phyloP scores from a whole-genome alignment of 257 asterid species.

The Fraxinus americana region DNA sequence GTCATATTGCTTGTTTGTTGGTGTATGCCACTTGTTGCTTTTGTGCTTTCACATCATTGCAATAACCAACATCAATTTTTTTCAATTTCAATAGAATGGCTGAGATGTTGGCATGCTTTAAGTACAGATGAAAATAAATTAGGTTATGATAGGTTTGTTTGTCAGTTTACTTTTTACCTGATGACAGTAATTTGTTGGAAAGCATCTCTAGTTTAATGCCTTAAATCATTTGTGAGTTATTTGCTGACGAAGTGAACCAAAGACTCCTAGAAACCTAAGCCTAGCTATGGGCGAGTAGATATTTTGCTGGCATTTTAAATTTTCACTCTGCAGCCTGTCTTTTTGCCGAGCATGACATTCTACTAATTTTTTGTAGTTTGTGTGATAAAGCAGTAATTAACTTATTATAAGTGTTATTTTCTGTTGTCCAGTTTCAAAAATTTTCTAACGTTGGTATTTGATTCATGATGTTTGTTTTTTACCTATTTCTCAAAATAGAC shows the following conservation, averaged over 20 bases:
- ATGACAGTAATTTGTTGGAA: not conserved
- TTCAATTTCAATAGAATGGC: not conserved
- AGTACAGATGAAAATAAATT: not conserved
- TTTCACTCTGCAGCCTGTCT: not conserved
- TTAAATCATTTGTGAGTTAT: not conserved
- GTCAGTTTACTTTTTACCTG: constrained; percentile 5
- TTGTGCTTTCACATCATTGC: not conserved
- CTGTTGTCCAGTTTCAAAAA: not conserved
- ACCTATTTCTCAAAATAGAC: not conserved
- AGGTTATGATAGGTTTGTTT: constrained; percentile 5
- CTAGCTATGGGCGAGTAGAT: not conserved
- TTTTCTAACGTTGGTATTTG: not conserved
- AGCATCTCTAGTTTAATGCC: not conserved
- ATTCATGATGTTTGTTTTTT: constrained; percentile 5
- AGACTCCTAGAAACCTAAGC: not conserved
- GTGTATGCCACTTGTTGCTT: not conserved
- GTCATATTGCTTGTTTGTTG: not conserved
- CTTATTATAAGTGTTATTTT: not conserved
- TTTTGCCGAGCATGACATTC: not conserved
- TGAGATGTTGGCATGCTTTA: constrained; percentile 20
- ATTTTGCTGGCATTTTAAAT: not conserved
- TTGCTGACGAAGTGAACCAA: not conserved
- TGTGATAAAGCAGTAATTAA: not conserved
- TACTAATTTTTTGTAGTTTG: not conserved
- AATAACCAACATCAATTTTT: not conserved